Percentiles rank a stretch among this genome's conserved stretches.
Conservation (phyloP, 805 yeast species). For the Starmerella floricola region DNA sequence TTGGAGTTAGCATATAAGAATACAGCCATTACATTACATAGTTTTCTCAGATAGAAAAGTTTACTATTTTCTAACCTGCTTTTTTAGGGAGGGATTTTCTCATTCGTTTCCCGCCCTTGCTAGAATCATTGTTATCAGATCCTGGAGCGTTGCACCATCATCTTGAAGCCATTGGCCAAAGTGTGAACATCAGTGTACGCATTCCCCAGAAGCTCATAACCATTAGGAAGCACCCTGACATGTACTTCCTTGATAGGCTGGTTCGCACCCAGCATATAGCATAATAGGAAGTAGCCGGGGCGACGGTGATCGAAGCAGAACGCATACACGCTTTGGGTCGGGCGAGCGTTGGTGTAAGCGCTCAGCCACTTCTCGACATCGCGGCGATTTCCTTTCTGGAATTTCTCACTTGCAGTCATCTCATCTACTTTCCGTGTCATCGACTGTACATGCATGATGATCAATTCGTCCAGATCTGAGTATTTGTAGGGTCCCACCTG, state of each 20-base stretch:
- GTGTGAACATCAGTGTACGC: slow-evolving; percentile 80
- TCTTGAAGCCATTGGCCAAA: slow-evolving; percentile 91
- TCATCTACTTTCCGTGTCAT: slow-evolving; percentile 73
- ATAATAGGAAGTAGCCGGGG: slow-evolving; percentile 86
- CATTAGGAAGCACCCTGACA: slow-evolving; percentile 79
- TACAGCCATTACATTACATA: too few species aligned
- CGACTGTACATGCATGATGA: slow-evolving; percentile 75
- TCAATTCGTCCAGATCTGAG: slow-evolving; percentile 84
- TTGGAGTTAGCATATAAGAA: too few species aligned
- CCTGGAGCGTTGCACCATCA: slow-evolving; percentile 26
- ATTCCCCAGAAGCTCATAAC: slow-evolving; percentile 66
- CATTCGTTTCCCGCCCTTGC: too few species aligned
- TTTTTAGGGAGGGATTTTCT: too few species aligned
- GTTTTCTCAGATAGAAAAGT: too few species aligned
- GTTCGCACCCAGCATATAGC: slow-evolving; percentile 58
- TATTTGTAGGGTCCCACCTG: slow-evolving; percentile 60
- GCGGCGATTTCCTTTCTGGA: slow-evolving; percentile 61
- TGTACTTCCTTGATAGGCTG: slow-evolving; percentile 63
- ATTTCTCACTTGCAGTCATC: slow-evolving; percentile 77
- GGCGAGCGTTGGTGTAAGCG: slow-evolving; percentile 81
- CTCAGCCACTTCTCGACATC: slow-evolving; percentile 82
- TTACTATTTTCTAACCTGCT: too few species aligned
- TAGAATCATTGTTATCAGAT: not conserved
- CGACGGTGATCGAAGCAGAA: slow-evolving; percentile 80
- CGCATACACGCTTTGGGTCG: slow-evolving; percentile 77